A percentile compares a stretch with the other conserved stretches of the same genome.
Evolutionary conservation across 768 basidiomycete genomes (phyloP).

Genomic region (Mrakia blollopis): DNA sequence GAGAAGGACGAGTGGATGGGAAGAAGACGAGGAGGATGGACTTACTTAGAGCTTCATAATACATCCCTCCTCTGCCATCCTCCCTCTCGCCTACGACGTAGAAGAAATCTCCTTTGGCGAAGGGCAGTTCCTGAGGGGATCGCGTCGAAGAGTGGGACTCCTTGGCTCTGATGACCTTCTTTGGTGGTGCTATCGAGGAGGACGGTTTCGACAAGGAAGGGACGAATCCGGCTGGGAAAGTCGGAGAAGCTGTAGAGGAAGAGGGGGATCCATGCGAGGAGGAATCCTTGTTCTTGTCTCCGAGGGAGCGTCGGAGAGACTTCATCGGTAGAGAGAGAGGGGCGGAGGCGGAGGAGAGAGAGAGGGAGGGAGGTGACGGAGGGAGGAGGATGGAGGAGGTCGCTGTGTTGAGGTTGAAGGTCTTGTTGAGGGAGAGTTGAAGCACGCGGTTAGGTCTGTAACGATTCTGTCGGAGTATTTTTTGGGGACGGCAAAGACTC

Average conservation of each 20-base stretch:
- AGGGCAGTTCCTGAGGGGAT: constrained; percentile 79
- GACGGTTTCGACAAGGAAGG: constrained; percentile 66
- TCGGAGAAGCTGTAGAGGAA: constrained; percentile 56
- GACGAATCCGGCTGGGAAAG: not conserved
- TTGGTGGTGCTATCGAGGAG: constrained; percentile 70
- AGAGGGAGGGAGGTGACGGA: not conserved
- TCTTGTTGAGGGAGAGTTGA: not conserved
- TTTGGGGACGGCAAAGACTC: too few species aligned
- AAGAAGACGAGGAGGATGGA: constrained; percentile 24
- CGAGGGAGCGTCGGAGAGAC: constrained; percentile 70
- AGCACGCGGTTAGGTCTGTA: not conserved
- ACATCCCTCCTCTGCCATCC: constrained; percentile 45
- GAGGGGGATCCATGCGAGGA: constrained; percentile 48
- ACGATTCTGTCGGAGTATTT: not conserved
- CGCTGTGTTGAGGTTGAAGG: not conserved
- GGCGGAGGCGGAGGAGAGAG: not conserved
- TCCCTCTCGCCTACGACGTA: constrained; percentile 71
- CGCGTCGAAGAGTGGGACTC: constrained; percentile 56
- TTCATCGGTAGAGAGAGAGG: constrained; percentile 55
- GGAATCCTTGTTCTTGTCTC: constrained; percentile 55
- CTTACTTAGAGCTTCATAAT: constrained; percentile 83
- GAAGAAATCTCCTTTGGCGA: constrained; percentile 94
- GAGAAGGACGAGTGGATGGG: not conserved
- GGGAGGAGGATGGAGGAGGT: not conserved
- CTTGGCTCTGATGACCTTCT: constrained; percentile 90